A percentile compares a stretch with the other conserved stretches of the same genome.
Conservation (phyloP, 1,139 yeast species). For the Geotrichum phurueaensis region DNA sequence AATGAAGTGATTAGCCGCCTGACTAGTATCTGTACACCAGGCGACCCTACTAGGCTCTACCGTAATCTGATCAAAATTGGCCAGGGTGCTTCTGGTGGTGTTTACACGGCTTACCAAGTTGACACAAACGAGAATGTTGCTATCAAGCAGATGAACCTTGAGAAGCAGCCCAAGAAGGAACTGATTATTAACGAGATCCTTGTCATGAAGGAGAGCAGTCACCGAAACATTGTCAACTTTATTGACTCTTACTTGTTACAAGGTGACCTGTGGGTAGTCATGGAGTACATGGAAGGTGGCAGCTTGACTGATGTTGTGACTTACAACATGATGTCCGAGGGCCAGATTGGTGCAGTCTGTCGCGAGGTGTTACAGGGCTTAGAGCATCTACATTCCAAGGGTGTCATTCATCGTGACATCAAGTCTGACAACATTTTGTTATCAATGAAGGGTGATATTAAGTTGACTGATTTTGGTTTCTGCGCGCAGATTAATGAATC, state of each 20-base stretch:
- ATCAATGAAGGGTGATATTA: slow-evolving; percentile 79
- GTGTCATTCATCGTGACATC: slow-evolving; percentile 93
- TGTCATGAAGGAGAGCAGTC: slow-evolving; percentile 92
- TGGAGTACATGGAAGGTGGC: slow-evolving; percentile 99
- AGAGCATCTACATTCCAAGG: slow-evolving; percentile 82
- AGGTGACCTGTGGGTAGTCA: slow-evolving; percentile 82
- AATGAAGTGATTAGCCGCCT: slow-evolving; percentile 66
- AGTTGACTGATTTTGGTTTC: slow-evolving; percentile 69
- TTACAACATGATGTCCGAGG: slow-evolving; percentile 90
- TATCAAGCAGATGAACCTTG: slow-evolving; percentile 90
- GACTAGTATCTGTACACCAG: slow-evolving; percentile 71
- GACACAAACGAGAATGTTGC: slow-evolving; percentile 69
- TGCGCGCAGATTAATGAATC: slow-evolving; percentile 93
- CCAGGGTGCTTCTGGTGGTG: slow-evolving; percentile 98
- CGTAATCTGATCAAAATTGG: slow-evolving; percentile 76
- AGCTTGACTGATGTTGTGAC: slow-evolving; percentile 92
- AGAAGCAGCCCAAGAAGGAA: slow-evolving; percentile 91
- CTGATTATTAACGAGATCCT: slow-evolving; percentile 87
- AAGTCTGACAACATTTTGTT: slow-evolving; percentile 88
- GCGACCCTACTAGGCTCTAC: slow-evolving; percentile 77
- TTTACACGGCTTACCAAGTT: slow-evolving; percentile 76
- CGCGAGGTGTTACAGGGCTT: slow-evolving; percentile 84
- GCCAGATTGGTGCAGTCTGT: slow-evolving; percentile 96
- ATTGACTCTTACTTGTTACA: slow-evolving; percentile 72
- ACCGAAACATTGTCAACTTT: slow-evolving; percentile 87